Base-by-base conservation (phyloP, 805 yeast species). In the Clavispora fructus region DNA sequence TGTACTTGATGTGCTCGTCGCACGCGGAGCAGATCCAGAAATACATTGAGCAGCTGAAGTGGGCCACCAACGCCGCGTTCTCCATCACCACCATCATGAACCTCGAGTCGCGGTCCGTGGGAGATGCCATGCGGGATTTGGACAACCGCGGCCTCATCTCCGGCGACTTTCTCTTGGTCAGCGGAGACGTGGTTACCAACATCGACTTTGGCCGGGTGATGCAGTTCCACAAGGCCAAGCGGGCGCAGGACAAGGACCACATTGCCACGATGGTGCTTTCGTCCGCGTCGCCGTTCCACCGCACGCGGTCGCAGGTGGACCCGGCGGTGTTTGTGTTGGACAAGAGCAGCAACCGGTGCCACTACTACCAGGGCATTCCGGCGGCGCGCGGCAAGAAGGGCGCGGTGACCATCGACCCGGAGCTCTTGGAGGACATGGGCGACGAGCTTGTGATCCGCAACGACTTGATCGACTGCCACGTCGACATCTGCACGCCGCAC, bases 181-280 rank as follows among this genome's bases (percentile, higher is more conserved):
- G 95, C 8, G 99, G 99, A 50, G 99, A 94, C 63, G 95, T 92
- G 16, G 88, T 94, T n/a, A 85, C 96, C 37, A 94, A 94, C 59
- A 77, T 94, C 47, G 94, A 90, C 58, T 81, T 92, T 51, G 77
- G 76, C 40, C 79, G 83, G 55, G 87, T 85, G 32, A 69, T 89
- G 68, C 80, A 79, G 19, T 80, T 79, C 44, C 99, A 94, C 63
- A 79, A 80, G 52, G 77, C 76, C 50, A 82, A 87, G 56, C 86
- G 82, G 55, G 75, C 78, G 29, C 69, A 68, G 46, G 99, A 94
- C 67, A 87, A 83, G 67, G 95, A 94, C 63, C 92, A 92, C 57
- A 90, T 94, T 53, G 85, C 88, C 61, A 94, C 98, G 14, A 91
- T 92, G 96, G 94, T 94, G 38, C 72, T 91, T 50, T 80, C 95